These are phyloP conservation scores for Croton setiger DNA, from an alignment of 441 rosid genomes.

Conservation along the genomic window DNA sequence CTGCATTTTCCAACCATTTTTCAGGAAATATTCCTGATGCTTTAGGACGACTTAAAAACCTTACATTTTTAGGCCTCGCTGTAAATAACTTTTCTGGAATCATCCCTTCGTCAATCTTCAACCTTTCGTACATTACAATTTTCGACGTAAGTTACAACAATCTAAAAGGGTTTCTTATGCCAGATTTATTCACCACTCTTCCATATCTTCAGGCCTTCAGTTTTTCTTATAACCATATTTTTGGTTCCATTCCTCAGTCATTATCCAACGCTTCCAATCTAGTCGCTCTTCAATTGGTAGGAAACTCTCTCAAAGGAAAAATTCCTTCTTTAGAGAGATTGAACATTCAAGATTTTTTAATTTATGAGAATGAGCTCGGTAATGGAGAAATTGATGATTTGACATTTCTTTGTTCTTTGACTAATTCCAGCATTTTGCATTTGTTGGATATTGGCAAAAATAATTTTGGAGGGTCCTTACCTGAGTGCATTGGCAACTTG, in stretches of 20 bases:
- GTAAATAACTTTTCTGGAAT: slow-evolving; percentile 17
- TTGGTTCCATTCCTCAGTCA: slow-evolving; percentile 13
- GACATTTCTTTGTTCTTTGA: slow-evolving; percentile 24
- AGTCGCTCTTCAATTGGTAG: neutral
- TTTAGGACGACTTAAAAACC: neutral
- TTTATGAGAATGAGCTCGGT: slow-evolving; percentile 18
- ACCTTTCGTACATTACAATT: neutral
- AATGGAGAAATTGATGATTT: slow-evolving; percentile 17
- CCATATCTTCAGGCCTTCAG: slow-evolving; percentile 4
- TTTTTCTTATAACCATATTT: neutral
- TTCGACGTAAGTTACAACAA: neutral
- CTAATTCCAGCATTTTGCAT: slow-evolving; percentile 13
- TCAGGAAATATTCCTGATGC: slow-evolving; percentile 22
- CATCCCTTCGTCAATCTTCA: slow-evolving; percentile 14
- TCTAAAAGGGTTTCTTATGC: slow-evolving; percentile 4
- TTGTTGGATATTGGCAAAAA: neutral
- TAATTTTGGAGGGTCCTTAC: slow-evolving; percentile 24
- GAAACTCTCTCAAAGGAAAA: slow-evolving; percentile 21
- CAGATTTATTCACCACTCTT: neutral
- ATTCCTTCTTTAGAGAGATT: slow-evolving; percentile 15
- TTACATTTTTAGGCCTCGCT: neutral
- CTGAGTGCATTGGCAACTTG: slow-evolving; percentile 23
- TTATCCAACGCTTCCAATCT: slow-evolving; percentile 17
- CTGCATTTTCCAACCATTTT: slow-evolving; percentile 29
- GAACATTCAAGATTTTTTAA: neutral